Evolutionary conservation across 2,329 filamentous ascomycete species (phyloP).

Genomic region (Ceratocystis diversiconidia): DNA sequence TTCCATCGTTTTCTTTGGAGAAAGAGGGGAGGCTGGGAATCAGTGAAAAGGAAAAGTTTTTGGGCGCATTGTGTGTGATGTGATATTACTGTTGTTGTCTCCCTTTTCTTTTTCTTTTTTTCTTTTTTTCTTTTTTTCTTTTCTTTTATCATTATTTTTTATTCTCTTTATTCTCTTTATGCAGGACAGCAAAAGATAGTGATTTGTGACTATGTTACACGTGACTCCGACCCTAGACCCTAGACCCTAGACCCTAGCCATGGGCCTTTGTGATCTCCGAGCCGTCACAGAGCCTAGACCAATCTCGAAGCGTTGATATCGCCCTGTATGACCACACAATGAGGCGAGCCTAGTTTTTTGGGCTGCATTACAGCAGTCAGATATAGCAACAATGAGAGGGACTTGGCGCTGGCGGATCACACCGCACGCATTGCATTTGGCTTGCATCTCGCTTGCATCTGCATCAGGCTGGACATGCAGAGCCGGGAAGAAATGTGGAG

Average conservation of each 20-base stretch:
- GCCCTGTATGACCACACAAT: neutral
- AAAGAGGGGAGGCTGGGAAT: conserved; percentile 6
- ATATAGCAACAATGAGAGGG: neutral
- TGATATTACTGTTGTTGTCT: neutral
- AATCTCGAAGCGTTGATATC: neutral
- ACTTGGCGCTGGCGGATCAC: neutral
- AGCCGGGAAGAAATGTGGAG: neutral
- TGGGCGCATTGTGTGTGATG: neutral
- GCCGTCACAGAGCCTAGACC: neutral
- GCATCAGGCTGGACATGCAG: conserved; percentile 3
- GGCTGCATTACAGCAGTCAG: neutral
- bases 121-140: neutral
- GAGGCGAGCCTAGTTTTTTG: neutral
- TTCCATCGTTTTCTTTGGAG: conserved; percentile 1
- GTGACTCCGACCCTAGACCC: no score
- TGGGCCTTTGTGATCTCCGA: no score
- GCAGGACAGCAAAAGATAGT: neutral
- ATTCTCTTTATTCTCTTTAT: neutral
- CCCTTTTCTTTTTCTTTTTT: neutral
- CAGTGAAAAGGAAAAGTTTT: conserved; percentile 1
- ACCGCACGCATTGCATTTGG: neutral
- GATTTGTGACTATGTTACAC: no score
- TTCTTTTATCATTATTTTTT: neutral
- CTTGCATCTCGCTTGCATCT: no score
- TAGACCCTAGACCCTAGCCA: no score